Percentiles rank a stretch among this genome's conserved stretches.
Evolutionary conservation across 2,329 filamentous ascomycete species (phyloP).

Genomic region (Amesomyces nigricolor): DNA sequence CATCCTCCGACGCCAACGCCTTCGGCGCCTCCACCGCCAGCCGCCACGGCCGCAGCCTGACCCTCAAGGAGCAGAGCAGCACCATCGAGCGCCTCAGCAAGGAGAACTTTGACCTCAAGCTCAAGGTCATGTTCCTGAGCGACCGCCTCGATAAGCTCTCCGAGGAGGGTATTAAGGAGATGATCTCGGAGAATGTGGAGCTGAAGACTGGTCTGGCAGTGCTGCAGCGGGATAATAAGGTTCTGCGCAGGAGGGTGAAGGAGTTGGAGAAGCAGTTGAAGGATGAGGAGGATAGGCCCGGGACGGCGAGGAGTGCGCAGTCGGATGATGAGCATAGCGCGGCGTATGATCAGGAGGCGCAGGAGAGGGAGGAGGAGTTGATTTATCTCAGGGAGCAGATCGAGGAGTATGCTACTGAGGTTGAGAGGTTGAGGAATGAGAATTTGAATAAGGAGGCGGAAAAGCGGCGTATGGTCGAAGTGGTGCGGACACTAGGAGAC

Average conservation of each 20-base stretch:
- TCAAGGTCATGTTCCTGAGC: slow-evolving; percentile 95
- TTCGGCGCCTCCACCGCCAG: slow-evolving; percentile 39
- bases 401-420: slow-evolving; percentile 75
- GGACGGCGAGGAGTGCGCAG: slow-evolving; percentile 50
- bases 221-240: slow-evolving; percentile 84
- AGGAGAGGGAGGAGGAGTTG: slow-evolving; percentile 79
- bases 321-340: slow-evolving; percentile 56
- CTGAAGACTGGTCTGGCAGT: slow-evolving; percentile 86
- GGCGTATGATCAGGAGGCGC: slow-evolving; percentile 53
- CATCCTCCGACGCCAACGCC: slow-evolving; percentile 44
- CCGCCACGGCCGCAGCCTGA: slow-evolving; percentile 62
- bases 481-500: slow-evolving; percentile 52
- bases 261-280: slow-evolving; percentile 78
- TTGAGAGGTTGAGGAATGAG: slow-evolving; percentile 76
- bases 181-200: slow-evolving; percentile 96
- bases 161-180: slow-evolving; percentile 93
- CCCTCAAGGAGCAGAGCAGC: slow-evolving; percentile 93
- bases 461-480: slow-evolving; percentile 78
- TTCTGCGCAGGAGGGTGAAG: slow-evolving; percentile 71
- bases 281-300: slow-evolving; percentile 57
- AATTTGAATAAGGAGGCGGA: slow-evolving; percentile 74
- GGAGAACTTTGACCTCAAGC: slow-evolving; percentile 95
- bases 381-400: slow-evolving; percentile 77
- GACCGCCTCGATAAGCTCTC: slow-evolving; percentile 89
- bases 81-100: slow-evolving; percentile 95